Conservation (phyloP, 2,329 filamentous ascomycete species). For the Diaporthe helianthi region DNA sequence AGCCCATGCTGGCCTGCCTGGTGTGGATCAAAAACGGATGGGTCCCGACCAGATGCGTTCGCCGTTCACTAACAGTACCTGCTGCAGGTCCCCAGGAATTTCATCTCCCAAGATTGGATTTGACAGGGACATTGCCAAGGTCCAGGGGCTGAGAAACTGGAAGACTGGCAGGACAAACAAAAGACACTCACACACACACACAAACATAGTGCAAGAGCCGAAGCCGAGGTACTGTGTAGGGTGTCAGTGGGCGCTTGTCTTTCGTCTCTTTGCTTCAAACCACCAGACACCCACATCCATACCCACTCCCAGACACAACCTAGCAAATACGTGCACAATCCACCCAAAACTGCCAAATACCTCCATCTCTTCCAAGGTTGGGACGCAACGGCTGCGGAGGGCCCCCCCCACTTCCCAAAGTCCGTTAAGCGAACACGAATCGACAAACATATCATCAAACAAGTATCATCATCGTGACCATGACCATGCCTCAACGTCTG, state of each 20-base stretch:
- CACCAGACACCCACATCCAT: neutral
- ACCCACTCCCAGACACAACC: no score
- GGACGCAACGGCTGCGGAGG: neutral
- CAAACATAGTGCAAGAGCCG: constrained; percentile 19
- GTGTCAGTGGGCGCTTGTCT: constrained; percentile 5
- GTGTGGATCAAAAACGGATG: constrained; percentile 9
- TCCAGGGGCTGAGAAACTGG: neutral
- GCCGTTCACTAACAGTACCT: no score
- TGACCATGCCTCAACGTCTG: constrained; percentile 11
- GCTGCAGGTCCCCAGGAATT: constrained; percentile 27
- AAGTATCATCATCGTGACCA: constrained; percentile 19
- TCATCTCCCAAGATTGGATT: constrained; percentile 17
- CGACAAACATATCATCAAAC: constrained; percentile 16
- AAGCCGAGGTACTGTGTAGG: constrained; percentile 25
- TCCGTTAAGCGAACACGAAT: constrained; percentile 14
- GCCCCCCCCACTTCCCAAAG: no score
- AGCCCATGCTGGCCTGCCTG: neutral
- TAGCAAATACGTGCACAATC: neutral
- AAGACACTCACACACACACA: no score
- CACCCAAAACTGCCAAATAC: no score
- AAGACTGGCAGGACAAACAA: neutral
- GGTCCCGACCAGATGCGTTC: constrained; percentile 11
- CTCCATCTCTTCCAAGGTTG: neutral
- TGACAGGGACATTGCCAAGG: constrained; percentile 5
- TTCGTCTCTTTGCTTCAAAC: neutral